phyloP scores from a whole-genome alignment of 495 filamentous ascomycete genomes.

The Parmelia sp. region DNA sequence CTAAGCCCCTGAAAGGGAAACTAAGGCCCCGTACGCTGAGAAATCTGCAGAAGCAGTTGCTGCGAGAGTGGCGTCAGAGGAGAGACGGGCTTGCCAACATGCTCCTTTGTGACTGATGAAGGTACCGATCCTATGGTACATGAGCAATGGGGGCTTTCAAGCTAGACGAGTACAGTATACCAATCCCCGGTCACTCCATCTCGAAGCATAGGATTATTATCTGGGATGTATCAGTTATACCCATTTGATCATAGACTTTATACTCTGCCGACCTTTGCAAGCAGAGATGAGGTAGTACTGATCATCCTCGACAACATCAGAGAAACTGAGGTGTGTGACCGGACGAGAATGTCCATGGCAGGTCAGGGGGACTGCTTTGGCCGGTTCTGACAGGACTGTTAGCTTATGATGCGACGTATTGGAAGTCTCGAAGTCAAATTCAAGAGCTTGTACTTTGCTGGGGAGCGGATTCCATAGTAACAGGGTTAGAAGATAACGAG shows the following conservation, averaged over 20 bases:
- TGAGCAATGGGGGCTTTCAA: conserved; percentile 3
- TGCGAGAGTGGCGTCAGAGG: conserved; percentile 77
- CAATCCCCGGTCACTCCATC: conserved; percentile 96
- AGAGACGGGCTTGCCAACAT: conserved; percentile 90
- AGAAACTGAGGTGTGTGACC: conserved; percentile 92
- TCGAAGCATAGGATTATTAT: conserved; percentile 96
- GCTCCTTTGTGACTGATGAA: conserved; percentile 98
- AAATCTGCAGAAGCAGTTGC: conserved; percentile 95
- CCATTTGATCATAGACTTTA: neutral
- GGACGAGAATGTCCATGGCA: conserved; percentile 97
- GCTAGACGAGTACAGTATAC: conserved; percentile 36
- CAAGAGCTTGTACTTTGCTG: conserved; percentile 9
- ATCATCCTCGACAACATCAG: conserved; percentile 74
- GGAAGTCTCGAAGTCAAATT: neutral
- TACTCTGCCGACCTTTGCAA: conserved; percentile 69
- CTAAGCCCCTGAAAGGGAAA: neutral
- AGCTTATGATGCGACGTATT: neutral
- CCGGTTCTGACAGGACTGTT: conserved; percentile 12
- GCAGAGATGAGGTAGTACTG: conserved; percentile 95
- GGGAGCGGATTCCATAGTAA: conserved; percentile 1
- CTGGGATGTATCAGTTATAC: conserved; percentile 38
- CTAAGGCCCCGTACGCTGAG: conserved; percentile 60
- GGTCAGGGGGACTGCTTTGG: conserved; percentile 77
- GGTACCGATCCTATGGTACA: conserved; percentile 72
- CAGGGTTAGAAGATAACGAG: conserved; percentile 7